phyloP scores from a whole-genome alignment of 2,329 filamentous ascomycete species.

The Emergomyces pasteurianus region DNA sequence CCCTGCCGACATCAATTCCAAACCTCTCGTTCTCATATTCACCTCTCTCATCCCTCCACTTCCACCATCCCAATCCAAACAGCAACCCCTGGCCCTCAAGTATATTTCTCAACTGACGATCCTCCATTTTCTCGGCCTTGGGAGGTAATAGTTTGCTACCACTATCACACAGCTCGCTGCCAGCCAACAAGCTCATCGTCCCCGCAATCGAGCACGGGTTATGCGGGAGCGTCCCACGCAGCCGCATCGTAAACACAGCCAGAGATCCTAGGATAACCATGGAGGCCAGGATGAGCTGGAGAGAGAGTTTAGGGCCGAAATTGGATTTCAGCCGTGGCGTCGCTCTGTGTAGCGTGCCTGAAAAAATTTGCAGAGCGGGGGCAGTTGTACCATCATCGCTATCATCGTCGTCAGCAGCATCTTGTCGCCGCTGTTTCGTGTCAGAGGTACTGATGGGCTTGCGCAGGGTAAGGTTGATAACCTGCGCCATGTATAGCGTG shows the following conservation, averaged over 20 bases:
- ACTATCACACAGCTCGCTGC: neutral
- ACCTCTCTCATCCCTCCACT: neutral
- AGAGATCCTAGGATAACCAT: neutral
- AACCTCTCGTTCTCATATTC: neutral
- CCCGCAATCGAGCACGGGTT: neutral
- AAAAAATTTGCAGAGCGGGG: neutral
- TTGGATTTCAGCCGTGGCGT: neutral
- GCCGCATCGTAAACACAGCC: neutral
- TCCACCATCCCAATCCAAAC: conserved; percentile 1
- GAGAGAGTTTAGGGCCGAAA: neutral
- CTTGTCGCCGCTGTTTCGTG: neutral
- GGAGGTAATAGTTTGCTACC: neutral
- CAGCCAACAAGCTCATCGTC: conserved; percentile 1
- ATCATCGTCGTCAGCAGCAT: neutral
- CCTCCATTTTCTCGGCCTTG: neutral
- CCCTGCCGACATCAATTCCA: neutral
- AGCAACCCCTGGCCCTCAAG: neutral
- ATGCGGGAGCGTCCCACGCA: neutral
- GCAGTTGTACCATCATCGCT: neutral
- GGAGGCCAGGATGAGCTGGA: neutral
- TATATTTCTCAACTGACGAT: neutral
- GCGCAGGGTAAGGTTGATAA: neutral
- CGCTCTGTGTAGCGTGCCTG: neutral
- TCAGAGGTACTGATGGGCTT: neutral
- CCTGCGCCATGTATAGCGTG: neutral